Base-by-base conservation (phyloP, 2,329 filamentous ascomycete genomes). In the Clonostachys byssicola region DNA sequence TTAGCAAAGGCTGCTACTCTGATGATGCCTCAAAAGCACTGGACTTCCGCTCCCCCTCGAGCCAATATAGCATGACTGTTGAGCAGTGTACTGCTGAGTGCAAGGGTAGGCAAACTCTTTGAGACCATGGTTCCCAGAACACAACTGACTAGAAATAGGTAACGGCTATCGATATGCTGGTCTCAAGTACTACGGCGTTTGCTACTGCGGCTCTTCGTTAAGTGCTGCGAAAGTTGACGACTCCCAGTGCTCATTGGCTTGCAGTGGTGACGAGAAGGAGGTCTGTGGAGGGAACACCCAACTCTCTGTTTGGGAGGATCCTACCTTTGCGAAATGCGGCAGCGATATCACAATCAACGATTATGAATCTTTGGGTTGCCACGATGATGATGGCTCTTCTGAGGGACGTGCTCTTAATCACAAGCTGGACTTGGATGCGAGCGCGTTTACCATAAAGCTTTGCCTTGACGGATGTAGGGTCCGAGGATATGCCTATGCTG, bases 331-430 rank as follows among this genome's bases (percentile, higher is more conserved):
- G 42, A 64, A 67, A 20, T 62, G 64, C 50, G 73, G 68, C 52
- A 66, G 63, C 17, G 65, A 75, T 44, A 60, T 74, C 23, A 73
- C 71, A 20, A 66, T 75, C 41, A 67, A 69, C 46, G 70, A 73
- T 42, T 88, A 83, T 71, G 67, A 69, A 40, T 75, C 80, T 52
- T 60, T 77, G n/a, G 85, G 85, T 47, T 89, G 85, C 66, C 85
- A 77, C 56, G 70, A 66, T 30, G 77, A 79, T 51, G 56, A 66
- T 47, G 23, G 23, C 23, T 66, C 65, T 17, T 51, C 51, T 43
- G 52, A 64, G 45, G 69, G 72, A 39, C 70, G 69, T 43, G 69
- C 77, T 23, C 65, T 80, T 42, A 65, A 66, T 23, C 77, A 71
- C 58, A 62, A 61, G 17, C 64, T 72, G 57, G 53, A 62, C 39